Evolutionary conservation across 257 asterid genomes (phyloP).

Genomic region (Penstemon eatonii): DNA sequence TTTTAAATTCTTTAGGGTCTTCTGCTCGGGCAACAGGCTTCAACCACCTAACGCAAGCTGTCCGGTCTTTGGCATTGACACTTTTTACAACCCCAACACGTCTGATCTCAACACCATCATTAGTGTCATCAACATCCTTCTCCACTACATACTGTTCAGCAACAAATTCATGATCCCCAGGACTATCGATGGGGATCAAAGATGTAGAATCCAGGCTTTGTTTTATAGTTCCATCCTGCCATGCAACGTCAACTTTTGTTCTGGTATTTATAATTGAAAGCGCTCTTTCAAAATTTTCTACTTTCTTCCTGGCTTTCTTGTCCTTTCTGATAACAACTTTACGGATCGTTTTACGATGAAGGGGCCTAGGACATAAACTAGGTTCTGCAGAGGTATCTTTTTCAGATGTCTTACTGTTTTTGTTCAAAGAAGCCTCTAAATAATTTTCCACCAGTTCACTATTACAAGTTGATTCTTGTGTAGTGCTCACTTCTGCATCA

Average conservation of each 20-base stretch:
- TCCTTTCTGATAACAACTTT: slow-evolving; percentile 79
- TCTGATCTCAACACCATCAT: slow-evolving; percentile 57
- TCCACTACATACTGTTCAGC: slow-evolving; percentile 97
- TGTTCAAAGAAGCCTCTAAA: slow-evolving; percentile 41
- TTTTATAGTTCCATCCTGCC: slow-evolving; percentile 89
- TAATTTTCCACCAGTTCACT: slow-evolving; percentile 41
- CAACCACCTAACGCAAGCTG: slow-evolving; percentile 91
- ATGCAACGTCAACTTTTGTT: slow-evolving; percentile 77
- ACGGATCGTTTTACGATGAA: slow-evolving; percentile 83
- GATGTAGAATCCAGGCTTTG: slow-evolving; percentile 60
- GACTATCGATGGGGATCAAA: slow-evolving; percentile 86
- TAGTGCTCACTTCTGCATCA: slow-evolving; percentile 55
- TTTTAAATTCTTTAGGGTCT: slow-evolving; percentile 84
- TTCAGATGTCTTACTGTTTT: slow-evolving; percentile 35
- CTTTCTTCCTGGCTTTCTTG: slow-evolving; percentile 77
- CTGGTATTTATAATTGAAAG: slow-evolving; percentile 64
- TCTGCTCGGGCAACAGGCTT: slow-evolving; percentile 82
- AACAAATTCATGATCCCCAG: slow-evolving; percentile 98
- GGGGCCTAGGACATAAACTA: slow-evolving; percentile 54
- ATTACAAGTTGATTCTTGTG: slow-evolving; percentile 46
- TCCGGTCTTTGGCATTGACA: slow-evolving; percentile 86
- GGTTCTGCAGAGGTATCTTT: slow-evolving; percentile 43
- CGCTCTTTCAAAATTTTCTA: slow-evolving; percentile 85
- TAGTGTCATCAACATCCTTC: slow-evolving; percentile 77
- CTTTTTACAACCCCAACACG: slow-evolving; percentile 89